A percentile compares a stretch with the other conserved stretches of the same genome.
Evolutionary conservation across 495 filamentous ascomycete genomes (phyloP).

Genomic region (Penicillium goetzii): DNA sequence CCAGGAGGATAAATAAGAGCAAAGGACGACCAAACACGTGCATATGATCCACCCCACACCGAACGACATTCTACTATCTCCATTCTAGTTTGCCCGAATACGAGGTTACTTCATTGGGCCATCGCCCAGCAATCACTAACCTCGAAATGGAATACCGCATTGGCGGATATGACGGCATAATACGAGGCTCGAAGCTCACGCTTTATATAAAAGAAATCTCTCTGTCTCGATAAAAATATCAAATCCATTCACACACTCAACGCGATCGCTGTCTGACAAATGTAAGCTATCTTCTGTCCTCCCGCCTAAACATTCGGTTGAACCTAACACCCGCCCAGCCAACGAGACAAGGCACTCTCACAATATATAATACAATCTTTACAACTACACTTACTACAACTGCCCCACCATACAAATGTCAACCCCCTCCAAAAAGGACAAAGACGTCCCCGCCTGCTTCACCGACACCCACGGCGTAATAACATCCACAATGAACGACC

Average conservation of each 20-base stretch:
- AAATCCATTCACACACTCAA: neutral
- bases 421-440: conserved; percentile 13
- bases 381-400: neutral
- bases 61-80: neutral
- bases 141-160: conserved; percentile 9
- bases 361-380: neutral
- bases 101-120: neutral
- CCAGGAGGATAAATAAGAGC: no score
- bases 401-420: conserved; percentile 1
- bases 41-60: neutral
- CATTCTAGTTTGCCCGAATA: neutral
- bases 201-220: no score
- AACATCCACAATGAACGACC: conserved; percentile 55
- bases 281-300: neutral
- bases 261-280: neutral
- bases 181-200: neutral
- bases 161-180: conserved; percentile 5
- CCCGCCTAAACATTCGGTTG: neutral
- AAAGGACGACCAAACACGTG: neutral
- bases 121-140: neutral
- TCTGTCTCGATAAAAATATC: no score
- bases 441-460: conserved; percentile 50
- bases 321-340: neutral
- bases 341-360: neutral
- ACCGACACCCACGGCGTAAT: conserved; percentile 62